phyloP scores from a whole-genome alignment of 352 stramenopile genomes.

The Phytophthora hybrid region DNA sequence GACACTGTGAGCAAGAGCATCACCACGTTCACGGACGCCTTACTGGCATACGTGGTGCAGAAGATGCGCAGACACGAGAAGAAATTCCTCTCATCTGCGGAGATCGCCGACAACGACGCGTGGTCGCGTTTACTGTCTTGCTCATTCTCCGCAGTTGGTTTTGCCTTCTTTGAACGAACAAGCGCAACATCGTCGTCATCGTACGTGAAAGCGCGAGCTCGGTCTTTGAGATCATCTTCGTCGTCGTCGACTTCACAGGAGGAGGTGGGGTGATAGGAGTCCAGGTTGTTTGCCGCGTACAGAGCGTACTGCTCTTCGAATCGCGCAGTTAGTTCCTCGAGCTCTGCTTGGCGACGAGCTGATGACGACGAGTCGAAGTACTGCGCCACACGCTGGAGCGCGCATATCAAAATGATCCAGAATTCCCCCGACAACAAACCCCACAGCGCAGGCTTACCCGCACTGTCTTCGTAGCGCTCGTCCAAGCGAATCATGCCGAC shows the following conservation, averaged over 20 bases:
- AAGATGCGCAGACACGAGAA: constrained; percentile 73
- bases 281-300: constrained; percentile 49
- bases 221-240: constrained; percentile 57
- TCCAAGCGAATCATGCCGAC: constrained; percentile 59
- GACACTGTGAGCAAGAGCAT: constrained; percentile 84
- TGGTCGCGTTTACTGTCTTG: constrained; percentile 21
- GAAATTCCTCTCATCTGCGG: constrained; percentile 59
- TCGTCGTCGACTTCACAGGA: constrained; percentile 66
- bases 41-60: constrained; percentile 75
- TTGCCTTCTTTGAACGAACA: constrained; percentile 24
- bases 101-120: constrained; percentile 14
- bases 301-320: constrained; percentile 63
- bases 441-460: constrained; percentile 55
- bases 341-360: constrained; percentile 41
- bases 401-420: constrained; percentile 78
- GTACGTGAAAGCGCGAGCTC: constrained; percentile 47
- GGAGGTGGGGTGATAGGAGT: constrained; percentile 50
- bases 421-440: constrained; percentile 62
- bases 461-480: constrained; percentile 47
- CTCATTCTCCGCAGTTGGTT: constrained; percentile 7
- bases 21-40: constrained; percentile 80
- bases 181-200: constrained; percentile 30
- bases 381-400: constrained; percentile 72
- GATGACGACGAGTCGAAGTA: constrained; percentile 72
- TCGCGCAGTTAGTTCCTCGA: constrained; percentile 44